Evolutionary conservation across 176 grass and related monocot species (phyloP).

Genomic region (Coix lacrymajobi): DNA sequence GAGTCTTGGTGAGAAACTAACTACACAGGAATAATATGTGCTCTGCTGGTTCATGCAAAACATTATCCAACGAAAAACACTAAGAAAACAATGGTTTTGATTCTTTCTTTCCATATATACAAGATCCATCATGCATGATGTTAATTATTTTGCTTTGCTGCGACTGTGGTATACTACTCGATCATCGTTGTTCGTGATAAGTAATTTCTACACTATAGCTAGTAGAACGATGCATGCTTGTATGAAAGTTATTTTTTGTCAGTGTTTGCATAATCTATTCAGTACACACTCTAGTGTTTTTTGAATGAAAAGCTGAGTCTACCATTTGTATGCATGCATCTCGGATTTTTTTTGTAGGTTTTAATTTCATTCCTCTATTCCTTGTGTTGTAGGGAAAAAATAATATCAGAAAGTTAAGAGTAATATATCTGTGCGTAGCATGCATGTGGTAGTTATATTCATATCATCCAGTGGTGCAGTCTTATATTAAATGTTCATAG

Average conservation of each 20-base stretch:
- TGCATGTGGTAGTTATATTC: neutral
- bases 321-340: neutral
- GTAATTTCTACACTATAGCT: neutral
- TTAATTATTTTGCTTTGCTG: neutral
- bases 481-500: conserved; percentile 30
- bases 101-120: neutral
- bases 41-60: neutral
- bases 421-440: neutral
- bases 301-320: neutral
- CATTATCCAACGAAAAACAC: neutral
- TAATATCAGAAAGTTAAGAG: neutral
- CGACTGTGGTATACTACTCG: neutral
- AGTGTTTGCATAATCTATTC: neutral
- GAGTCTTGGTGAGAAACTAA: neutral
- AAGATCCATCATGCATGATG: neutral
- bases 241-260: neutral
- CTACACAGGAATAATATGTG: neutral
- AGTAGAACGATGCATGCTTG: neutral
- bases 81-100: neutral
- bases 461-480: neutral
- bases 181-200: neutral
- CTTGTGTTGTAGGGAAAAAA: neutral
- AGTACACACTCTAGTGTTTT: neutral
- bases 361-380: neutral
- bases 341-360: neutral